A percentile compares a stretch with the other conserved stretches of the same genome.
Conservation (phyloP, 768 basidiomycete genomes). For the Collybia mongolica region DNA sequence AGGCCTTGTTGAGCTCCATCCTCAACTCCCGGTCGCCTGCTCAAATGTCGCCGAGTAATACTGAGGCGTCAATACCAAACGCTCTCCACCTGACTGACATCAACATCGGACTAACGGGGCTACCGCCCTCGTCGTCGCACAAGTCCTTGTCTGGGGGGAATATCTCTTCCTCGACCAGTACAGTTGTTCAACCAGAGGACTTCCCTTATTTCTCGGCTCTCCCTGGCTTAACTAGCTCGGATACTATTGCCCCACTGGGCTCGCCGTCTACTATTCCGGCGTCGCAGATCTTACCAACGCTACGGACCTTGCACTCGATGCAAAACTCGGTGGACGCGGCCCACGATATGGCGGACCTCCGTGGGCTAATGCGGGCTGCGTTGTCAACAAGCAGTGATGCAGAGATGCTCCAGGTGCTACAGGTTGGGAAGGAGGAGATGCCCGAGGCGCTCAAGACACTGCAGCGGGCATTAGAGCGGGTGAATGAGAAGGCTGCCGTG, state of each 20-base stretch:
- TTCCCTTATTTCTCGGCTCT: background rate
- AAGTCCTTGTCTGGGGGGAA: background rate
- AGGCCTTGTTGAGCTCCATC: background rate
- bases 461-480: constrained; percentile 61
- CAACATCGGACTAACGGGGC: background rate
- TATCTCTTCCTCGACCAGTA: background rate
- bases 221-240: background rate
- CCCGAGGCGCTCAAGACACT: constrained; percentile 81
- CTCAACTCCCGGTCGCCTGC: background rate
- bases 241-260: background rate
- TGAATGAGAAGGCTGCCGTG: constrained; percentile 24
- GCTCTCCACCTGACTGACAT: no score
- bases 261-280: constrained; percentile 8
- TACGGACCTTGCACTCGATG: constrained; percentile 21
- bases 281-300: constrained; percentile 18
- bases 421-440: constrained; percentile 66
- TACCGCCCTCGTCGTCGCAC: constrained; percentile 5
- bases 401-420: constrained; percentile 61
- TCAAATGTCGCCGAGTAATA: background rate
- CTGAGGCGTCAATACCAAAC: no score
- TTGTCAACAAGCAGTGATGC: constrained; percentile 58
- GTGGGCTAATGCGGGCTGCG: constrained; percentile 57
- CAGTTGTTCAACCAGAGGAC: constrained; percentile 8
- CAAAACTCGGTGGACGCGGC: constrained; percentile 50
- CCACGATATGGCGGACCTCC: constrained; percentile 53